A percentile compares a stretch with the other conserved stretches of the same genome.
Evolutionary conservation across 139 green algal species (phyloP).

Genomic region (Pycnococcus provasolii): DNA sequence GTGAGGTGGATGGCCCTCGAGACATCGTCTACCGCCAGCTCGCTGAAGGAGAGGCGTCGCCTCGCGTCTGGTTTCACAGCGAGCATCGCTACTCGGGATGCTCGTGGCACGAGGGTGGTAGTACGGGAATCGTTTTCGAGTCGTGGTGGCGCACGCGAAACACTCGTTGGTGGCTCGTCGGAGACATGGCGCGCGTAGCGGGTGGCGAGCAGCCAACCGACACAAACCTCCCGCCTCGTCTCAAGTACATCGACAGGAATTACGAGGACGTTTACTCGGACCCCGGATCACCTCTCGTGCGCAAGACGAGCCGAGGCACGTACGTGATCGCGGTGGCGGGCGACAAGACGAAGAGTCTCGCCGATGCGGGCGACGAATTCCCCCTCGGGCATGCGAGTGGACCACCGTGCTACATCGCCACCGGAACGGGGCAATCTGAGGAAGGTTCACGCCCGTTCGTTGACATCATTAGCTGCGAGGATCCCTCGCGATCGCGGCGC

Average conservation of each 20-base stretch:
- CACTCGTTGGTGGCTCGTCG: background rate
- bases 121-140: background rate
- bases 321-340: constrained; percentile 67
- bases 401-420: constrained; percentile 47
- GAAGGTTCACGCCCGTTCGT: no score
- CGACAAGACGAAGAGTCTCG: background rate
- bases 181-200: background rate
- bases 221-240: background rate
- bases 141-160: background rate
- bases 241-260: constrained; percentile 29
- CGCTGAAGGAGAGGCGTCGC: background rate
- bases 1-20: background rate
- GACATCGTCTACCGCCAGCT: background rate
- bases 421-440: background rate
- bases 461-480: no score
- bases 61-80: no score
- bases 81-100: background rate
- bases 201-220: background rate
- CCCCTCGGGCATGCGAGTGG: background rate
- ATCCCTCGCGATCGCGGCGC: no score
- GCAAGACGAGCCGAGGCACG: constrained; percentile 54
- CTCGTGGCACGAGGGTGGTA: background rate
- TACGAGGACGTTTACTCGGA: constrained; percentile 93
- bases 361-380: background rate
- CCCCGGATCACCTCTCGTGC: constrained; percentile 64